These are phyloP conservation scores for Salix caprea DNA, from an alignment of 345 rosid genomes.

Conservation along the genomic window DNA sequence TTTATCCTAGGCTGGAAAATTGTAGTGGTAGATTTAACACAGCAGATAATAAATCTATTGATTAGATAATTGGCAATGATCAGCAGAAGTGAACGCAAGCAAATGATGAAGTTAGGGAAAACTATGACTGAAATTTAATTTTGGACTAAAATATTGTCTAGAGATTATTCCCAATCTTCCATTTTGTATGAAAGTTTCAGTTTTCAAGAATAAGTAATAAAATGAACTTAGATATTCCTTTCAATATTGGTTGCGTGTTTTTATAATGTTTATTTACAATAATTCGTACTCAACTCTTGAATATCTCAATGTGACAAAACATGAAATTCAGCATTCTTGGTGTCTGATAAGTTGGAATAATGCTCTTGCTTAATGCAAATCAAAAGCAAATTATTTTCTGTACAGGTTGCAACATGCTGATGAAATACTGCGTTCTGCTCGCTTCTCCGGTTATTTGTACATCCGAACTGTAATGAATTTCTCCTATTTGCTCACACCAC, in stretches of 20 bases:
- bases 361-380: not conserved
- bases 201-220: no score
- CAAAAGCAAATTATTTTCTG: not conserved
- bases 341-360: not conserved
- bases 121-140: no score
- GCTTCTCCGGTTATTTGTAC: slow-evolving; percentile 75
- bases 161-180: no score
- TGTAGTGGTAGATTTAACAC: no score
- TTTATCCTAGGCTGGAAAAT: slow-evolving; percentile 4
- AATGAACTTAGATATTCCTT: no score
- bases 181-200: no score
- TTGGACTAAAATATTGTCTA: no score
- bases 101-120: no score
- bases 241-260: no score
- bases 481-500: not conserved
- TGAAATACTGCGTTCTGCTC: slow-evolving; percentile 87
- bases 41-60: no score
- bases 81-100: no score
- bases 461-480: slow-evolving; percentile 60
- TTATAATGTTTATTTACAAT: not conserved
- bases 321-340: not conserved
- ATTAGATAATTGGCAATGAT: no score
- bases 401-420: slow-evolving; percentile 86
- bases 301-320: slow-evolving; percentile 2
- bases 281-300: not conserved